These are phyloP conservation scores for Pythium chondricola DNA, from an alignment of 352 stramenopile species.

Conservation along the genomic window DNA sequence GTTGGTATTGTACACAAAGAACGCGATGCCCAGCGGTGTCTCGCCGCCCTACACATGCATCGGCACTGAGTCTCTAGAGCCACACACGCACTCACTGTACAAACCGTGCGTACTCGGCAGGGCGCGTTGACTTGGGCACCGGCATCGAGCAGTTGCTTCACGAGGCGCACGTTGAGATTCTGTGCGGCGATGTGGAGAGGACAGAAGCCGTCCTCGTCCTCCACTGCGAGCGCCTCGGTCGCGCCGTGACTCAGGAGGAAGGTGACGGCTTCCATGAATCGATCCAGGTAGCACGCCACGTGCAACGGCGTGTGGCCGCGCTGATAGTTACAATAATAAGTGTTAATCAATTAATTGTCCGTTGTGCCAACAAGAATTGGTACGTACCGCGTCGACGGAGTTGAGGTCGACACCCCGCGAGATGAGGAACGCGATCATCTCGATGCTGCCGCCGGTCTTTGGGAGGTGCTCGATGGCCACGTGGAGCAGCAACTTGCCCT, in stretches of 20 bases:
- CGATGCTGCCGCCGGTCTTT: neutral
- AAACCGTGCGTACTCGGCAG: no score
- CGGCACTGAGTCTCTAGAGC: no score
- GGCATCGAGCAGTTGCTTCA: conserved; percentile 7
- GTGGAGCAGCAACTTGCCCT: conserved; percentile 4
- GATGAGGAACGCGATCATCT: conserved; percentile 5
- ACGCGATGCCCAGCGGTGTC: conserved; percentile 9
- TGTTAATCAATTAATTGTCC: no score
- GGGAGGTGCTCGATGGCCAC: neutral
- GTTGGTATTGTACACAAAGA: conserved; percentile 12
- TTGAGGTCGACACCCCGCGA: conserved; percentile 9
- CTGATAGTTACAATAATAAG: neutral
- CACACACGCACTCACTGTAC: no score
- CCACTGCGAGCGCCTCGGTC: conserved; percentile 7
- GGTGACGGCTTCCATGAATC: conserved; percentile 2
- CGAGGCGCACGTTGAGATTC: conserved; percentile 11
- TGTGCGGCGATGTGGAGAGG: conserved; percentile 14
- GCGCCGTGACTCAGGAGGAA: conserved; percentile 7
- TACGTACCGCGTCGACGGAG: conserved; percentile 5
- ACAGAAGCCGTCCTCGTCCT: conserved; percentile 13
- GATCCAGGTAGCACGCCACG: conserved; percentile 5
- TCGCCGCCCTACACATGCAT: no score
- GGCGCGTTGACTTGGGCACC: conserved; percentile 9
- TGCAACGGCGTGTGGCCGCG: conserved; percentile 9
- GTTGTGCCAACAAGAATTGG: neutral